Conservation (phyloP, 2,329 filamentous ascomycete species). For the Alternaria triticimaculans region DNA sequence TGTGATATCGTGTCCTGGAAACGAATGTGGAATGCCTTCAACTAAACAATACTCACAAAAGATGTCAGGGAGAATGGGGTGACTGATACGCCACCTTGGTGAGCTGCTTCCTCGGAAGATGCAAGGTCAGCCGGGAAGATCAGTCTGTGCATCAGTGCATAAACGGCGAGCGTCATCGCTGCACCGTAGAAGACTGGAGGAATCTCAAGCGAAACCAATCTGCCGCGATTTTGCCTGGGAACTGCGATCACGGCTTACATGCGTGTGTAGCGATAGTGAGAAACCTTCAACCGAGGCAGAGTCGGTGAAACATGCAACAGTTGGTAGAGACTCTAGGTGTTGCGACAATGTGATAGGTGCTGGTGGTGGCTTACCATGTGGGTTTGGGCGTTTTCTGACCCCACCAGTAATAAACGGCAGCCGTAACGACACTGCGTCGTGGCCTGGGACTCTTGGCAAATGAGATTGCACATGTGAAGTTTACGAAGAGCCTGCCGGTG, state of each 20-base stretch:
- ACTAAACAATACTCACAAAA: not conserved
- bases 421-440: constrained; percentile 3
- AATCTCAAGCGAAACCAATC: constrained; percentile 3
- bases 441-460: constrained; percentile 1
- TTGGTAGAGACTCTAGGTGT: not conserved
- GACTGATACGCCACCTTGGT: constrained; percentile 1
- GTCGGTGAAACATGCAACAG: not conserved
- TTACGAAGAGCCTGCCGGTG: not conserved
- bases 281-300: constrained; percentile 8
- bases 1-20: not conserved
- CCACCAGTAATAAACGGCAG: constrained; percentile 21
- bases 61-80: not conserved
- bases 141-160: constrained; percentile 9
- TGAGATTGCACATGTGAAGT: not conserved
- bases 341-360: not conserved
- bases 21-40: not conserved
- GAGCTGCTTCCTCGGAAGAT: constrained; percentile 2
- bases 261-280: not conserved
- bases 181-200: constrained; percentile 11
- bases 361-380: constrained; percentile 20
- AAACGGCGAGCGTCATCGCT: not conserved
- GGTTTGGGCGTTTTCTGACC: constrained; percentile 10
- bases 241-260: not conserved
- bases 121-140: constrained; percentile 12
- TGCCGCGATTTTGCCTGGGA: not conserved